Evolutionary conservation across 2,329 filamentous ascomycete genomes (phyloP), one percentile per base, ranked within the genome.

Genomic region (Didymella sp.): DNA sequence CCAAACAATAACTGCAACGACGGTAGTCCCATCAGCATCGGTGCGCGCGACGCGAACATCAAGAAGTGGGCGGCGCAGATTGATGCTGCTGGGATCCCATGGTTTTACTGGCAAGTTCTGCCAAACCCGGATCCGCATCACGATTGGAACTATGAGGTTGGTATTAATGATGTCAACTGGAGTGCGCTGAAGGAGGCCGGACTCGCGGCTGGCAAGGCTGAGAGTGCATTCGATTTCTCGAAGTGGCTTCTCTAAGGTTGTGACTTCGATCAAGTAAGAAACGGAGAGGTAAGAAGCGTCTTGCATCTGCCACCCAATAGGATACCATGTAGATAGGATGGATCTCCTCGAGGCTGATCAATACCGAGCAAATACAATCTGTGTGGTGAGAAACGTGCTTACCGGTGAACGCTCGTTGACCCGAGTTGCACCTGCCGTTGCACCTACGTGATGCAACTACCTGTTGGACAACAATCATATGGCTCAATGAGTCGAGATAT

Each of bases 21-120:
- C 13, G 44, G 37, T 6, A 53, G 33, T 6, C 38, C 49, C 2
- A 24, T 58, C 24, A 19, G 38, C n/a, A 22, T 19, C n/a, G 7
- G 17, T 6, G 13, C 48, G 2, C n/a, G 55, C 2, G 31, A 53
- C n/a, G n/a, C 43, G 3, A 58, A 54, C 11, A 53, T 58, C 38
- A 38, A 45, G 19, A 41, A 45, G 9, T 58, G 55, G 55, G 49
- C 49, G 3, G 31, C 43, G 4, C 30, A 41, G 24, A 58, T 58
- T 15, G 49, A 53, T 30, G 49, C 44, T 6, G 44, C 44, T 2
- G 55, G 55, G 1, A 58, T 58, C 21, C 55, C 55, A 15, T 58
- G 55, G 49, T 58, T 58, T 27, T 58, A 58, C 38, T 58, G 55
- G 55, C 55, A 54, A 40, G 45, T 58, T 5, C 22, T 58, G 22